Conservation (phyloP, 139 green algal genomes). For the Chlamydomonas incerta region DNA sequence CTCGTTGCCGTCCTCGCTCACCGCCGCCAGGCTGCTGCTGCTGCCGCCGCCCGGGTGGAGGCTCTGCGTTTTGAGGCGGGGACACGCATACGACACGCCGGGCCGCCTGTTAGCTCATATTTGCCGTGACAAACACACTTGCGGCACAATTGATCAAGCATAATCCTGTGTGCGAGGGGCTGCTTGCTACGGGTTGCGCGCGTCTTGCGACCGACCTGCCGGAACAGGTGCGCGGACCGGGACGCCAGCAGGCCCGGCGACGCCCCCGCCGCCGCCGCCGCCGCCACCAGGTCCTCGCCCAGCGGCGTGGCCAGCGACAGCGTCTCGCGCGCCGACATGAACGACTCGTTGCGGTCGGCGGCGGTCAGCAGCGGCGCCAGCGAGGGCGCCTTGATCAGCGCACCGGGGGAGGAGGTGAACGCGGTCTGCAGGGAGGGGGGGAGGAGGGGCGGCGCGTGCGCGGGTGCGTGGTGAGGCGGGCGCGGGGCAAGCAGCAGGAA, state of each 20-base stretch:
- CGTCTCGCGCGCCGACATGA: constrained; percentile 27
- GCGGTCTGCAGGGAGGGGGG: background rate
- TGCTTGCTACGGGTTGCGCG: too few species aligned
- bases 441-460: too few species aligned
- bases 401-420: too few species aligned
- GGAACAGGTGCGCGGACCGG: too few species aligned
- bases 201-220: background rate
- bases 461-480: too few species aligned
- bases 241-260: background rate
- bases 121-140: too few species aligned
- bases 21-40: constrained; percentile 13
- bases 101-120: too few species aligned
- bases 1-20: background rate
- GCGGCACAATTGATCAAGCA: too few species aligned
- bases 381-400: background rate
- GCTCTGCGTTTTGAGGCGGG: too few species aligned
- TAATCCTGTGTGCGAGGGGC: too few species aligned
- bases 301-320: constrained; percentile 4
- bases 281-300: constrained; percentile 1
- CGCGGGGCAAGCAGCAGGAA: too few species aligned
- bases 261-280: background rate
- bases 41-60: constrained; percentile 9
- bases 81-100: too few species aligned
- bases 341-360: constrained; percentile 27
- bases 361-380: background rate